A percentile compares a stretch with the other conserved stretches of the same genome.
Conservation (phyloP, 768 basidiomycete species). For the Termitomyces sp. region DNA sequence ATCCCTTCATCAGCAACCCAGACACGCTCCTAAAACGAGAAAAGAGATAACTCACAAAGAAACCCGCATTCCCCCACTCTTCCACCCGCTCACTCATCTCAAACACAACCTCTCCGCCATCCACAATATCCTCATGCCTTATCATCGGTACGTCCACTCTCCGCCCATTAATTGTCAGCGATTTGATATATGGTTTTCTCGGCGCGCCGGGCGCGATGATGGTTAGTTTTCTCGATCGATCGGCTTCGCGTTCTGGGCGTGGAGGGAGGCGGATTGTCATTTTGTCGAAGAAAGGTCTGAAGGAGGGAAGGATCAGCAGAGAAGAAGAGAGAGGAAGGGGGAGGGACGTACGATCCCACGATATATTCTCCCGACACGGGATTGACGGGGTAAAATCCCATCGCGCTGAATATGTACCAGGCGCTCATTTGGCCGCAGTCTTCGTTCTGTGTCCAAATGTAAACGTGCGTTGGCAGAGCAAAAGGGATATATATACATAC, state of each 20-base stretch:
- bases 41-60: conserved; percentile 4
- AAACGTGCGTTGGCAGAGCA: not conserved
- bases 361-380: conserved; percentile 76
- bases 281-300: conserved; percentile 49
- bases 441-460: conserved; percentile 56
- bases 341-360: conserved; percentile 60
- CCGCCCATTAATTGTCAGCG: conserved; percentile 55
- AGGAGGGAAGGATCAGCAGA: not conserved
- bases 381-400: conserved; percentile 86
- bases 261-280: conserved; percentile 57
- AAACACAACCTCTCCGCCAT: conserved; percentile 21
- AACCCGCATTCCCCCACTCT: conserved; percentile 17
- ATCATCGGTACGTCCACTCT: conserved; percentile 47
- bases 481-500: conserved; percentile 34
- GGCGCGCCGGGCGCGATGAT: conserved; percentile 60
- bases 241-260: conserved; percentile 11
- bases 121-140: conserved; percentile 45
- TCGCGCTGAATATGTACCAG: conserved; percentile 80
- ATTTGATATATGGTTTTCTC: conserved; percentile 58
- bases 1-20: not conserved
- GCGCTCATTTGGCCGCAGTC: conserved; percentile 92
- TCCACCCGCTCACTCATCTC: conserved; percentile 23
- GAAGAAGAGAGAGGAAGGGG: not conserved
- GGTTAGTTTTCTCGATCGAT: conserved; percentile 34
- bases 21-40: not conserved